Percentiles rank a stretch among this genome's conserved stretches.
phyloP scores from a whole-genome alignment of 2,329 filamentous ascomycete species.

The Colletotrichum orchidophilum region DNA sequence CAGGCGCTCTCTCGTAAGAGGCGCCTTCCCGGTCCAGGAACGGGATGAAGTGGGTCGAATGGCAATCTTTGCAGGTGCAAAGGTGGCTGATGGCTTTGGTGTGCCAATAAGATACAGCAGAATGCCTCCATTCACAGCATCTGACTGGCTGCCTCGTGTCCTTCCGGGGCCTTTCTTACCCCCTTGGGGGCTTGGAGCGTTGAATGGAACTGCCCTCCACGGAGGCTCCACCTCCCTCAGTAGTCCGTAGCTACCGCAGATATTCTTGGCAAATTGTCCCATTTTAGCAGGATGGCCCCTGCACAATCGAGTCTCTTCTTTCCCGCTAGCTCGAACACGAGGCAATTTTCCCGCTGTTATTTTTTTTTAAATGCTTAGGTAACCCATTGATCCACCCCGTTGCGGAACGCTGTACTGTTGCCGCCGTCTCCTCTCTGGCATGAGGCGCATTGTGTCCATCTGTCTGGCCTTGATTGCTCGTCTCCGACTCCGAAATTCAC shows the following conservation, averaged over 20 bases:
- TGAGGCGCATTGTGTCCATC: neutral
- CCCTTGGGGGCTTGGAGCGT: neutral
- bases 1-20: neutral
- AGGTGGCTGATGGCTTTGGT: neutral
- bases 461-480: conserved; percentile 10
- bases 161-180: neutral
- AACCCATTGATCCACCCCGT: neutral
- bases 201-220: too few species aligned
- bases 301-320: conserved; percentile 19
- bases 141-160: conserved; percentile 16
- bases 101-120: conserved; percentile 10
- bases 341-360: too few species aligned
- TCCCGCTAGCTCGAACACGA: conserved; percentile 20
- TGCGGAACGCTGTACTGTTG: neutral
- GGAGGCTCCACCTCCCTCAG: too few species aligned
- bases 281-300: conserved; percentile 27
- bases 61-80: neutral
- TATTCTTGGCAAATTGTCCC: conserved; percentile 38
- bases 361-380: neutral
- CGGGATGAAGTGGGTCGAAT: conserved; percentile 15
- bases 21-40: conserved; percentile 10
- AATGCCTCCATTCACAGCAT: neutral
- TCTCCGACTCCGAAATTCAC: neutral
- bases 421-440: neutral
- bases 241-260: too few species aligned